Evolutionary conservation across 331 rosid species (phyloP).

Genomic region (Ulmus americana): DNA sequence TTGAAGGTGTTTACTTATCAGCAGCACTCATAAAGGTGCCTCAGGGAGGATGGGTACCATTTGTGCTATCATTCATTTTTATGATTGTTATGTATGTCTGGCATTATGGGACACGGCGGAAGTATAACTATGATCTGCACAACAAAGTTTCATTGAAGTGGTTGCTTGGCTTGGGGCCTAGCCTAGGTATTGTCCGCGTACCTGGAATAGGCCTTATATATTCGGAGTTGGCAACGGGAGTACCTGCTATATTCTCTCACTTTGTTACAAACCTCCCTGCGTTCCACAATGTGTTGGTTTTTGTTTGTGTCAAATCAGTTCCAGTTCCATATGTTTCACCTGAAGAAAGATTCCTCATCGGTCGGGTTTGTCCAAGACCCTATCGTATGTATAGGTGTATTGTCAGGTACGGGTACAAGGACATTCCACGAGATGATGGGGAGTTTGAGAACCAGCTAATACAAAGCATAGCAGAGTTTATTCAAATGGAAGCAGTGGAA

Average conservation of each 20-base stretch:
- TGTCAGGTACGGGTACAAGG: slow-evolving; percentile 90
- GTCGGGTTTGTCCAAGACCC: slow-evolving; percentile 80
- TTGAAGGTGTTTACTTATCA: slow-evolving; percentile 69
- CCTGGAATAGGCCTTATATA: slow-evolving; percentile 95
- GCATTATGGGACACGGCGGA: slow-evolving; percentile 83
- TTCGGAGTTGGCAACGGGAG: slow-evolving; percentile 83
- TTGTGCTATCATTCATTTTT: slow-evolving; percentile 57
- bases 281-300: slow-evolving; percentile 80
- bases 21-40: slow-evolving; percentile 74
- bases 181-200: slow-evolving; percentile 94
- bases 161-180: slow-evolving; percentile 88
- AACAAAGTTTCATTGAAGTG: slow-evolving; percentile 92
- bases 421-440: slow-evolving; percentile 72
- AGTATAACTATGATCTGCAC: slow-evolving; percentile 79
- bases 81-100: slow-evolving; percentile 68
- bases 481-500: slow-evolving; percentile 81
- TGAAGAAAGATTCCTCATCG: slow-evolving; percentile 87
- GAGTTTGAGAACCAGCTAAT: slow-evolving; percentile 85
- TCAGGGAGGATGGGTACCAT: slow-evolving; percentile 91
- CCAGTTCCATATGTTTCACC: slow-evolving; percentile 88
- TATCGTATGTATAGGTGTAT: slow-evolving; percentile 95
- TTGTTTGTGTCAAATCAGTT: slow-evolving; percentile 86
- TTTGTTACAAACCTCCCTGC: slow-evolving; percentile 97
- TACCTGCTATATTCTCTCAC: slow-evolving; percentile 90
- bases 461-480: slow-evolving; percentile 82